Base-by-base conservation (phyloP, 345 rosid species). In the Sisymbrium irio region DNA sequence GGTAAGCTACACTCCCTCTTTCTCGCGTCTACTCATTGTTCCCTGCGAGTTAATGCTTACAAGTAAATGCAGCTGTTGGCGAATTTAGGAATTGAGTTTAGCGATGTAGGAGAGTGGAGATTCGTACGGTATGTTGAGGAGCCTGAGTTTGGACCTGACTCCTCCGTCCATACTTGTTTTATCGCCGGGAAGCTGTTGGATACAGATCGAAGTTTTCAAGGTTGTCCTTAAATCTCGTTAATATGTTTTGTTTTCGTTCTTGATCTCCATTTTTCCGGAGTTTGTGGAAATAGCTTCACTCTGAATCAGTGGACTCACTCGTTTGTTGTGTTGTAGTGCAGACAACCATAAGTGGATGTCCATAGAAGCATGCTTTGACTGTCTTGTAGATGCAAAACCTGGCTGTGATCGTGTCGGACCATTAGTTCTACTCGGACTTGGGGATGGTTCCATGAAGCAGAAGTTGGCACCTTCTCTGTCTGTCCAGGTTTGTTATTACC, bases 111-210 rank as follows among this genome's bases (percentile, higher is more conserved):
- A 57, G 88, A 79, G 20, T 91, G 97, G 98, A 88, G 69, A 13
- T 78, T 84, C 67, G 65, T 79, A 65, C 88, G 79, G 78, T 79
- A 65, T 65, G 86, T 82, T 58, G 86, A 86, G 77, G 98, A 93
- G 82, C 75, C 97, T 25, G 96, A 82, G 70, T 93, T 91, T 66
- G 98, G 97, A 66, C 96, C 92, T 14, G 92, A 80, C 15, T 71
- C 78, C 13, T 85, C 77, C 3, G 58, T 83, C 79, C 79, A 70
- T 69, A 84, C 85, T 4, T 81, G 85, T 65, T 93, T 83, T 47
- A 10, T 93, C 62, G 49, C 73, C 69, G 96, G 89, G 13, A 80
- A 74, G 72, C 73, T 87, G 44, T 57, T 73, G 33, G 41, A 65
- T 44, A 72, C 67, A 65, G 57, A 64, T 73, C 47, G 4, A 25